phyloP scores from a whole-genome alignment of 1,284 basidiomycete species.

The Tausonia pullulans region DNA sequence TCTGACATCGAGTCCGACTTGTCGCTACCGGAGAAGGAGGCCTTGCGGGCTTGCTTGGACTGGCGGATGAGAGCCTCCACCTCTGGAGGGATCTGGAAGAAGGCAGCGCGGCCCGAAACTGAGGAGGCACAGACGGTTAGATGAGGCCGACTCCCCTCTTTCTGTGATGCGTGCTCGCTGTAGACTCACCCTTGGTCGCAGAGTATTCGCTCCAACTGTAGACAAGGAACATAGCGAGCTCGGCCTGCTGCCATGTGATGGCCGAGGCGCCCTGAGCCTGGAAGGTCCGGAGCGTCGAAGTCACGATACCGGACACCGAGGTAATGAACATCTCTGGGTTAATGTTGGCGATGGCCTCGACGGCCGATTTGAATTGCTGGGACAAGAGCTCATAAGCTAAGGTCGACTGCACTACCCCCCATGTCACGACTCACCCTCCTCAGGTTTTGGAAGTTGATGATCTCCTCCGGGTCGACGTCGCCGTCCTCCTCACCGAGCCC shows the following conservation, averaged over 20 bases:
- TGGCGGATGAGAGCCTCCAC: slow-evolving; percentile 25
- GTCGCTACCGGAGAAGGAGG: slow-evolving; percentile 8
- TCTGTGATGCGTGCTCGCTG: too few relatives aligned
- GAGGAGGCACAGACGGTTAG: background rate
- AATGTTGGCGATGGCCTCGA: slow-evolving; percentile 30
- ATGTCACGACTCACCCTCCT: slow-evolving; percentile 50
- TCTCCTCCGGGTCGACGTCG: slow-evolving; percentile 81
- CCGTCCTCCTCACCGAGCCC: slow-evolving; percentile 66
- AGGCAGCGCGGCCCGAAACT: slow-evolving; percentile 31
- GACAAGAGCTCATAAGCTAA: slow-evolving; percentile 33
- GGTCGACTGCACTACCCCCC: background rate
- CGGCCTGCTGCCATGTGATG: slow-evolving; percentile 86
- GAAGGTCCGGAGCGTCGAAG: slow-evolving; percentile 28
- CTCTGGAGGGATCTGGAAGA: slow-evolving; percentile 34
- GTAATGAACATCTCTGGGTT: slow-evolving; percentile 20
- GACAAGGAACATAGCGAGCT: slow-evolving; percentile 81
- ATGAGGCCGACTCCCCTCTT: background rate
- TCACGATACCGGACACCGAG: slow-evolving; percentile 23
- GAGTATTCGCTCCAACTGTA: slow-evolving; percentile 84
- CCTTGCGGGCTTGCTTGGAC: slow-evolving; percentile 22
- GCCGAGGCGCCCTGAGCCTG: slow-evolving; percentile 26
- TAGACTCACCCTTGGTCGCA: slow-evolving; percentile 36
- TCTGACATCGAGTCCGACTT: slow-evolving; percentile 24
- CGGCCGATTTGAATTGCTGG: slow-evolving; percentile 38
- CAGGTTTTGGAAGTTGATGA: slow-evolving; percentile 69